Base-by-base conservation (phyloP, 208 protist genomes). In the Leishmania turanica region DNA sequence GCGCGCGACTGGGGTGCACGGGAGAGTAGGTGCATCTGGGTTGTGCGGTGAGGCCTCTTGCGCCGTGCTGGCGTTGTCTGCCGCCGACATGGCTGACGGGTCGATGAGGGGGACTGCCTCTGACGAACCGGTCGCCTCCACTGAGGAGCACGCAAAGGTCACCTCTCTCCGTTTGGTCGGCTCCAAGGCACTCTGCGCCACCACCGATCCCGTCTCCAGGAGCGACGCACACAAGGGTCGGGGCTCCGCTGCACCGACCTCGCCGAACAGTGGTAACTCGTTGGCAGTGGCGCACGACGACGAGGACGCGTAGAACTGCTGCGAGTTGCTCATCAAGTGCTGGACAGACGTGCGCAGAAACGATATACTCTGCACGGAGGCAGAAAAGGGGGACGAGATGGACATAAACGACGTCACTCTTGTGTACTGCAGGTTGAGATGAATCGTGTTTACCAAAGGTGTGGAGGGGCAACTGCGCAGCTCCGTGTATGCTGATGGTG, bases 401-500 rank as follows among this genome's bases (percentile, higher is more conserved):
- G 86, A 89, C 83, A 89, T 87, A 37, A 87, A 85, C 2, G 86
- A 81, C 15, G 83, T 75, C 45, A 49, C 45, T 31, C 64, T 54
- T 13, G 34, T 60, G 34, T 56, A 85, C 40, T 82, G 79, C 47
- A 62, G 62, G 58, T 84, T 72, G 13, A 89, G 76, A 13, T 87
- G 77, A 71, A 89, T 89, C 19, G 80, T 58, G 42, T 81, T 62
- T 37, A 84, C 79, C 31, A 64, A 71, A 49, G 79, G 47, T 1
- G 75, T 82, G 64, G 73, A 78, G 53, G 66, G 34, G 62, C 54
- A 75, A 5, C 77, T 56, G 58, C 66, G 78, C 24, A 40, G 62
- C 31, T 71, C 49, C 13, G n/a, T 4, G 42, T 47, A 69, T 34
- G 40, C 5, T 8, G 80, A 69, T 4, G 66, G 51, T 24, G 77